phyloP scores from a whole-genome alignment of 306 rosid genomes.

The Cucurbita maxima region DNA sequence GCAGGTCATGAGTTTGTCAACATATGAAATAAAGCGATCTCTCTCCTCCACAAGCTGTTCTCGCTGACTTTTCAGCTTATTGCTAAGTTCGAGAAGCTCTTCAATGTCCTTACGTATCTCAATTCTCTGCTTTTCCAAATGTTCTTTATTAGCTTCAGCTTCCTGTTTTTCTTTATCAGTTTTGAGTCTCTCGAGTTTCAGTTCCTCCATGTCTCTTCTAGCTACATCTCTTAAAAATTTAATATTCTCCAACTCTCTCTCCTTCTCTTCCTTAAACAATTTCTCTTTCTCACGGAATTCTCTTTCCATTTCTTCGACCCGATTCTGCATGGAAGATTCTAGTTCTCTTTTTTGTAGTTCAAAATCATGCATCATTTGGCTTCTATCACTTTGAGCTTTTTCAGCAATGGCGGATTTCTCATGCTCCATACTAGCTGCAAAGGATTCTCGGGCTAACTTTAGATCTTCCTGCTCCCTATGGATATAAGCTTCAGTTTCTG shows the following conservation, averaged over 20 bases:
- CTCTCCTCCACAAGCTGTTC: slow-evolving; percentile 68
- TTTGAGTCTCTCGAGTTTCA: slow-evolving; percentile 55
- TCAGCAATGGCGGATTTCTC: slow-evolving; percentile 57
- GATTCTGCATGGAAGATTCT: slow-evolving; percentile 70
- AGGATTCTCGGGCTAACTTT: slow-evolving; percentile 64
- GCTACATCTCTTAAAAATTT: slow-evolving; percentile 69
- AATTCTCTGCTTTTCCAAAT: slow-evolving; percentile 56
- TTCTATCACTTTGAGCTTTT: slow-evolving; percentile 54
- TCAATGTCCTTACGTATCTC: slow-evolving; percentile 82
- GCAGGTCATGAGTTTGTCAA: slow-evolving; percentile 58
- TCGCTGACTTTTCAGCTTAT: slow-evolving; percentile 54
- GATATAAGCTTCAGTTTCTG: slow-evolving; percentile 32
- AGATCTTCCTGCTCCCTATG: slow-evolving; percentile 63
- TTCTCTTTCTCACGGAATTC: slow-evolving; percentile 47
- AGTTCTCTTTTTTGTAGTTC: slow-evolving; percentile 59
- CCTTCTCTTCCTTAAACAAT: slow-evolving; percentile 61
- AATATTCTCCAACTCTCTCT: slow-evolving; percentile 49
- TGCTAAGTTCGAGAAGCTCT: slow-evolving; percentile 60
- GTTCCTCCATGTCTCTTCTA: slow-evolving; percentile 78
- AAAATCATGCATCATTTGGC: slow-evolving; percentile 61
- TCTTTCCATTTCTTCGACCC: slow-evolving; percentile 64
- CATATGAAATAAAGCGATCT: slow-evolving; percentile 46
- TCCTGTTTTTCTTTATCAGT: slow-evolving; percentile 66
- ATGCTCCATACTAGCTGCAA: slow-evolving; percentile 57
- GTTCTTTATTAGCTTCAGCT: slow-evolving; percentile 45